A percentile compares a stretch with the other conserved stretches of the same genome.
Conservation (phyloP, 2,329 filamentous ascomycete species). For the Cladosporium sp. region DNA sequence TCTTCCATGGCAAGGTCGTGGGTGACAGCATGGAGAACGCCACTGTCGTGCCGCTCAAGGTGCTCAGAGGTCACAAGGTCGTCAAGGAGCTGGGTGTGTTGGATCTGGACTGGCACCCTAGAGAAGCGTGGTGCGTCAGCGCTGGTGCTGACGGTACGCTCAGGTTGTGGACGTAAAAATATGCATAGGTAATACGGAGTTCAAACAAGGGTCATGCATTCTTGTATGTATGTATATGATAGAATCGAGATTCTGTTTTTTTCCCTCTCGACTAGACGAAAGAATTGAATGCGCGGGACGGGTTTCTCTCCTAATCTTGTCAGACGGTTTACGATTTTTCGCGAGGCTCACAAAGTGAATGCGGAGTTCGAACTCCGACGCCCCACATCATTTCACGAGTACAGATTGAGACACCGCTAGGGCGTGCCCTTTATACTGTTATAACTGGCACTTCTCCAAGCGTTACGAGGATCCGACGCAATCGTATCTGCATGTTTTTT, state of each 20-base stretch:
- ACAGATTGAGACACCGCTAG: not conserved
- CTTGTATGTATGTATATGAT: slow-evolving; percentile 4
- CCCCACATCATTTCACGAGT: not conserved
- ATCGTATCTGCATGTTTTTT: too few species aligned
- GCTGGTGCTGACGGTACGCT: slow-evolving; percentile 92
- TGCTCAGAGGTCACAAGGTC: slow-evolving; percentile 83
- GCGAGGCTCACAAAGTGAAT: too few species aligned
- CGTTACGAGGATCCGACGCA: too few species aligned
- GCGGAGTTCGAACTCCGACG: too few species aligned
- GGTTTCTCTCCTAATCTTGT: too few species aligned
- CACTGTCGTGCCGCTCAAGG: slow-evolving; percentile 92
- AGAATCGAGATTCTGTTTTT: not conserved
- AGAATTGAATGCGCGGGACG: too few species aligned
- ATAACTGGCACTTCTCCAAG: not conserved
- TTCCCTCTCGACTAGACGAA: not conserved
- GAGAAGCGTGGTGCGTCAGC: slow-evolving; percentile 89
- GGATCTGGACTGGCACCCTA: slow-evolving; percentile 93
- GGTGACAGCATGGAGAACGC: slow-evolving; percentile 94
- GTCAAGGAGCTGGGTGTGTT: slow-evolving; percentile 82
- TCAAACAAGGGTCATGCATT: not conserved
- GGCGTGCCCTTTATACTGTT: not conserved
- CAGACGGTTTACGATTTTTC: too few species aligned
- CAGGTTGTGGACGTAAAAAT: slow-evolving; percentile 67
- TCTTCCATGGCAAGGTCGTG: slow-evolving; percentile 95
- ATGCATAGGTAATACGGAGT: not conserved